Conservation (phyloP, 371 early-diverging fungal species). For the Zancudomyces culisetae region DNA sequence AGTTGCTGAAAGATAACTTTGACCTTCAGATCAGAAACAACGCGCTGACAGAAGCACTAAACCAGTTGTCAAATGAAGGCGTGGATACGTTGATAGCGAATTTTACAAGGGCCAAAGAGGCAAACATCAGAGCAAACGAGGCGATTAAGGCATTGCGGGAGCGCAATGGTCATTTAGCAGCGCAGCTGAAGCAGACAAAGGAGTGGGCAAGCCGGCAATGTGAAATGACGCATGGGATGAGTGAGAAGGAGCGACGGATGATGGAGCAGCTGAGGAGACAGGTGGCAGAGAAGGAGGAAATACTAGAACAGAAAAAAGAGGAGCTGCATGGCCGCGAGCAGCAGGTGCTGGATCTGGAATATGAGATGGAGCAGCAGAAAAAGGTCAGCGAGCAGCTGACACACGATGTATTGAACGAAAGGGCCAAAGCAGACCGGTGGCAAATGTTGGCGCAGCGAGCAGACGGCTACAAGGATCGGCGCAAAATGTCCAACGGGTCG, state of each 20-base stretch:
- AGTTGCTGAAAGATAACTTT: slow-evolving; percentile 5
- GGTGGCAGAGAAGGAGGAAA: background rate
- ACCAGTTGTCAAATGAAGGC: slow-evolving; percentile 3
- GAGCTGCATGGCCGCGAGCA: background rate
- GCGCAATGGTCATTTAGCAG: background rate
- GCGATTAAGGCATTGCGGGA: background rate
- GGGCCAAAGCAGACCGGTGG: slow-evolving; percentile 1
- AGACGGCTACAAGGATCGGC: no score
- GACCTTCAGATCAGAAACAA: slow-evolving; percentile 5
- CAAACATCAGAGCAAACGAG: slow-evolving; percentile 1
- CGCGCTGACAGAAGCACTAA: slow-evolving; percentile 3
- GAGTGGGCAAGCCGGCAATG: background rate
- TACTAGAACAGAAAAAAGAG: background rate
- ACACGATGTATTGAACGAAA: background rate
- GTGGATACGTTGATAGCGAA: background rate
- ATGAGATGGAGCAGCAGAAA: background rate
- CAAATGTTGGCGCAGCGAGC: slow-evolving; percentile 1
- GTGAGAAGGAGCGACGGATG: background rate
- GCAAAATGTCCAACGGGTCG: no score
- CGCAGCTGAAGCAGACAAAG: background rate
- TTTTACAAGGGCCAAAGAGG: background rate
- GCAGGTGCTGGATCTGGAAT: background rate
- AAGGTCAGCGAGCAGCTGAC: slow-evolving; percentile 1
- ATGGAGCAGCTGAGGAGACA: background rate
- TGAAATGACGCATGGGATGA: background rate